A percentile compares a stretch with the other conserved stretches of the same genome.
Evolutionary conservation across 2,329 filamentous ascomycete genomes (phyloP).

Genomic region (Sphaceloma murrayae): DNA sequence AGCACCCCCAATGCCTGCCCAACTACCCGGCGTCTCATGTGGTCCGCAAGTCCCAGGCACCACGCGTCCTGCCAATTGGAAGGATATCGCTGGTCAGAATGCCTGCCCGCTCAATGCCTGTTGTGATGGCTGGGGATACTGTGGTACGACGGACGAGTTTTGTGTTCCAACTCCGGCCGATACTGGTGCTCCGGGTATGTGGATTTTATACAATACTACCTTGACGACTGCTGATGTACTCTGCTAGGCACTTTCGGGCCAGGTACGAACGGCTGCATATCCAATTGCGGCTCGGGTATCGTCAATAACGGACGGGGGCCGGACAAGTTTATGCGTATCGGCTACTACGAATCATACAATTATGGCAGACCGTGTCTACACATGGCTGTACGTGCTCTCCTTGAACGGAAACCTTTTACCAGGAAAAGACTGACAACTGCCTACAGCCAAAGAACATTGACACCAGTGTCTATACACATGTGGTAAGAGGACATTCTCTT

Average conservation of each 20-base stretch:
- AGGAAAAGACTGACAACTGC: too few relatives aligned
- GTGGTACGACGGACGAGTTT: constrained; percentile 38
- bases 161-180: constrained; percentile 28
- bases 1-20: constrained; percentile 34
- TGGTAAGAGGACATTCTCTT: too few relatives aligned
- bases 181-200: constrained; percentile 31
- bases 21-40: constrained; percentile 33
- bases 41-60: constrained; percentile 40
- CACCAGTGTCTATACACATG: constrained; percentile 15
- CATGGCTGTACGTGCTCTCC: too few relatives aligned
- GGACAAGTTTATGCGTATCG: constrained; percentile 20
- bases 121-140: constrained; percentile 39
- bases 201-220: too few relatives aligned
- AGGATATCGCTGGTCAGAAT: constrained; percentile 24
- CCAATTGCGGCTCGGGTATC: constrained; percentile 35
- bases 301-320: constrained; percentile 21
- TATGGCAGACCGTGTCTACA: constrained; percentile 27
- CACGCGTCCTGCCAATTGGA: constrained; percentile 26
- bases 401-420: too few relatives aligned
- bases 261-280: constrained; percentile 33
- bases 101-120: constrained; percentile 34
- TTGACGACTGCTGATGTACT: too few relatives aligned
- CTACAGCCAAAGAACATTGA: too few relatives aligned
- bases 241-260: constrained; percentile 30
- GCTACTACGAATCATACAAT: constrained; percentile 30